Percentiles rank a stretch among this genome's conserved stretches.
phyloP scores from a whole-genome alignment of 257 asterid genomes.

The Ajuga chamaepitys region DNA sequence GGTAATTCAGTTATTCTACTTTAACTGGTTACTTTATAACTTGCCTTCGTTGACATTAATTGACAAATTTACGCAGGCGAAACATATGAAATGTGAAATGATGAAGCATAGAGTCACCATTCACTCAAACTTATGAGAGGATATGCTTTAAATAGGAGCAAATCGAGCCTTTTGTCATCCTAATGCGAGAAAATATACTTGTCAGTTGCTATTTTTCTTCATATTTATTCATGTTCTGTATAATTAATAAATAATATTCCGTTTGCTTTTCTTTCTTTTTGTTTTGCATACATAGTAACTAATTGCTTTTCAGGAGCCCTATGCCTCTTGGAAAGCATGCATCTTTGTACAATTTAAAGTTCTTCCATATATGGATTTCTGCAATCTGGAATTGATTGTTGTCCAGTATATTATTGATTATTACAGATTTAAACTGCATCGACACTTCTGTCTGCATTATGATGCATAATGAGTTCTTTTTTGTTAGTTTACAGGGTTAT shows the following conservation, averaged over 20 bases:
- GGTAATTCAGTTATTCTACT: conserved; percentile 35
- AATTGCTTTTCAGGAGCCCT: neutral
- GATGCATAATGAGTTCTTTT: too few relatives aligned
- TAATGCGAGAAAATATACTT: neutral
- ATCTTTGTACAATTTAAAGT: neutral
- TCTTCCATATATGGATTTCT: neutral
- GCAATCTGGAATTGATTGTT: neutral
- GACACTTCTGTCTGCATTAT: too few relatives aligned
- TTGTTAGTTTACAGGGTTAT: too few relatives aligned
- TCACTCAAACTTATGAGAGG: neutral
- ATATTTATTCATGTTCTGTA: neutral
- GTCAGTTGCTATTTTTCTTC: neutral
- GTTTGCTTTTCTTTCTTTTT: too few relatives aligned
- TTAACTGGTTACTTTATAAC: conserved; percentile 3
- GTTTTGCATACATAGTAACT: neutral
- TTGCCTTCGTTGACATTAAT: neutral
- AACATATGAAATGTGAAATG: conserved; percentile 96
- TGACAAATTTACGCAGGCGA: conserved; percentile 55
- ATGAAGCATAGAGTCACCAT: conserved; percentile 8
- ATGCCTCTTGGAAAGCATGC: neutral
- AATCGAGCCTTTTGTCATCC: too few relatives aligned
- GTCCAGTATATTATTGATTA: neutral
- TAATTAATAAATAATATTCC: neutral
- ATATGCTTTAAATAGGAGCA: neutral
- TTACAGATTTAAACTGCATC: too few relatives aligned